phyloP scores from a whole-genome alignment of 2,329 filamentous ascomycete genomes.

The Penicillium nordicum region DNA sequence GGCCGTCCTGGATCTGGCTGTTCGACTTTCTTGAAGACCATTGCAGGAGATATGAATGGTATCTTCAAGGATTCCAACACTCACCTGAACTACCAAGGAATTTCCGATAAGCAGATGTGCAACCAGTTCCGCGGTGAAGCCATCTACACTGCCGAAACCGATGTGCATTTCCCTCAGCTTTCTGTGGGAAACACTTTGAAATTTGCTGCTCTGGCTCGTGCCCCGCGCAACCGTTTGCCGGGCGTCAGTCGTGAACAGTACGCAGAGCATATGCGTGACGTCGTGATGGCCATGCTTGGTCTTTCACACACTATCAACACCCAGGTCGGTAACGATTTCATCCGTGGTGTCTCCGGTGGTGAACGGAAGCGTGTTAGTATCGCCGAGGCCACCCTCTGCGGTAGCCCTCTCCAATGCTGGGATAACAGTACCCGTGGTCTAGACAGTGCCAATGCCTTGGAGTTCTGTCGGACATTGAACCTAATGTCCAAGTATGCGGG shows the following conservation, averaged over 20 bases:
- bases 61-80: constrained; percentile 68
- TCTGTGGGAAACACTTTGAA: constrained; percentile 75
- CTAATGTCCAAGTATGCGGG: constrained; percentile 50
- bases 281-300: constrained; percentile 46
- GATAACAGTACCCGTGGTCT: constrained; percentile 52
- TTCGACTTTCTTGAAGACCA: constrained; percentile 82
- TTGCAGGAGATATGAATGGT: constrained; percentile 79
- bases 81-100: constrained; percentile 74
- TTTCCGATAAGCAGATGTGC: constrained; percentile 60
- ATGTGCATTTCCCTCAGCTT: constrained; percentile 77
- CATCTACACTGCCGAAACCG: constrained; percentile 81
- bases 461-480: constrained; percentile 54
- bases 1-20: constrained; percentile 56
- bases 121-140: constrained; percentile 75
- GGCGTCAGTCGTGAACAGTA: constrained; percentile 45
- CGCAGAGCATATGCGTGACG: constrained; percentile 44
- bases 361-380: constrained; percentile 61
- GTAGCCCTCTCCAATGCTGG: constrained; percentile 48
- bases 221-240: constrained; percentile 43
- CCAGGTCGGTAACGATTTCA: constrained; percentile 53
- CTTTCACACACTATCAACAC: constrained; percentile 52
- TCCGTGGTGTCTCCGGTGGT: constrained; percentile 61
- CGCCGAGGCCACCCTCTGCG: constrained; percentile 51
- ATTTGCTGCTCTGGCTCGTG: constrained; percentile 67
- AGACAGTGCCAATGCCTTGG: constrained; percentile 55